These are phyloP conservation scores for Ogataea kodamae DNA, from an alignment of 805 yeast species.

Conservation along the genomic window DNA sequence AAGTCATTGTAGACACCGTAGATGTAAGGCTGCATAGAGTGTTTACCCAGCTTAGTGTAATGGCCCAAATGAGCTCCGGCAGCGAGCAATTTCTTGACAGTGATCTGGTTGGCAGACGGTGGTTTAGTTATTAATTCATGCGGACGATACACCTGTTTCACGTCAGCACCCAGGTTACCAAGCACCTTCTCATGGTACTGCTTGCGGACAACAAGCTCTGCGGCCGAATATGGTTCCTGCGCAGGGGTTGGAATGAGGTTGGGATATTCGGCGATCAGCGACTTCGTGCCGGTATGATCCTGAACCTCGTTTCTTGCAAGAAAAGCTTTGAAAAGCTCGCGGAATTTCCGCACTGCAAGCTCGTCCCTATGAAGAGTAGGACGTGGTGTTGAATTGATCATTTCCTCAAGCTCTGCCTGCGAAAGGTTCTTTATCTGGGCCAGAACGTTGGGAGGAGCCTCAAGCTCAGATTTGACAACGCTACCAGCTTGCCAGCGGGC, in stretches of 20 bases:
- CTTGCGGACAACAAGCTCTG: constrained; percentile 76
- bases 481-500: constrained; percentile 3
- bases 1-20: constrained; percentile 89
- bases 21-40: constrained; percentile 79
- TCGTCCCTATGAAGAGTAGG: constrained; percentile 32
- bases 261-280: constrained; percentile 45
- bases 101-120: constrained; percentile 49
- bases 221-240: constrained; percentile 65
- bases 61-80: constrained; percentile 97
- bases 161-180: constrained; percentile 60
- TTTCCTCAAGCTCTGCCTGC: constrained; percentile 25
- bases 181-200: constrained; percentile 53
- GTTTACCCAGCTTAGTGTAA: constrained; percentile 72
- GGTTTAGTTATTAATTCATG: constrained; percentile 64
- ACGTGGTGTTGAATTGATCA: constrained; percentile 23
- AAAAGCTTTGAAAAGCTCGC: constrained; percentile 27
- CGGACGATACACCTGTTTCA: constrained; percentile 66
- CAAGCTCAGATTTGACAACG: not conserved
- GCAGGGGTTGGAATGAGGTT: constrained; percentile 57
- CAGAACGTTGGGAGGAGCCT: constrained; percentile 2
- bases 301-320: constrained; percentile 23
- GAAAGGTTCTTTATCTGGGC: constrained; percentile 22
- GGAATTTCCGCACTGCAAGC: constrained; percentile 25
- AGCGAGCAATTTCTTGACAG: constrained; percentile 72
- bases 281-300: constrained; percentile 23